phyloP scores from a whole-genome alignment of 2,329 filamentous ascomycete species.

The Sporothrix schenckii region DNA sequence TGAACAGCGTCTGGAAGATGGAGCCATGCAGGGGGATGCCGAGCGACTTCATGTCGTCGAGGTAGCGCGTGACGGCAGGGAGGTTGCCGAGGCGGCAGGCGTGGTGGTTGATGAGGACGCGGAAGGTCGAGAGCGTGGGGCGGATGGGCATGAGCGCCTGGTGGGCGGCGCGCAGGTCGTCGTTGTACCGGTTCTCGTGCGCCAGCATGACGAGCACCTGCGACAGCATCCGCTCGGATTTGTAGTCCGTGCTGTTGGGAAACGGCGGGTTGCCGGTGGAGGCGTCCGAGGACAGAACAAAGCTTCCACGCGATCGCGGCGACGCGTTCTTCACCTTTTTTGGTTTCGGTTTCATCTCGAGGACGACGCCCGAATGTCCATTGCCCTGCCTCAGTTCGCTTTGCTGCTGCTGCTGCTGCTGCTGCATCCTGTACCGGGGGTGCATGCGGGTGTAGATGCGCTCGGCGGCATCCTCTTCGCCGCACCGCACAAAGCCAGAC shows the following conservation, averaged over 20 bases:
- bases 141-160: conserved; percentile 68
- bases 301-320: neutral
- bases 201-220: conserved; percentile 62
- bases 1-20: conserved; percentile 79
- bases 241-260: conserved; percentile 45
- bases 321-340: too few species aligned
- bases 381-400: too few species aligned
- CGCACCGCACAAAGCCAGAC: conserved; percentile 71
- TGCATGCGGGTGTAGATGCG: conserved; percentile 87
- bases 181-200: conserved; percentile 57
- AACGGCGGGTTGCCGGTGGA: neutral
- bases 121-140: conserved; percentile 78
- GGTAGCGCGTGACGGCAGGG: conserved; percentile 66
- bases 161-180: conserved; percentile 54
- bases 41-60: conserved; percentile 78
- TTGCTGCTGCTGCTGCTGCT: neutral
- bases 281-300: neutral
- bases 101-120: conserved; percentile 76
- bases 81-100: conserved; percentile 71
- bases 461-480: conserved; percentile 76
- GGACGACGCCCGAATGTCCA: too few species aligned
- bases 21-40: conserved; percentile 70
- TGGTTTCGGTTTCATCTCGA: too few species aligned
- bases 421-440: conserved; percentile 48
- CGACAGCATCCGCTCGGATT: conserved; percentile 55